These are phyloP conservation scores for Podaxis mareebaensis DNA, from an alignment of 768 basidiomycete species.

Conservation along the genomic window DNA sequence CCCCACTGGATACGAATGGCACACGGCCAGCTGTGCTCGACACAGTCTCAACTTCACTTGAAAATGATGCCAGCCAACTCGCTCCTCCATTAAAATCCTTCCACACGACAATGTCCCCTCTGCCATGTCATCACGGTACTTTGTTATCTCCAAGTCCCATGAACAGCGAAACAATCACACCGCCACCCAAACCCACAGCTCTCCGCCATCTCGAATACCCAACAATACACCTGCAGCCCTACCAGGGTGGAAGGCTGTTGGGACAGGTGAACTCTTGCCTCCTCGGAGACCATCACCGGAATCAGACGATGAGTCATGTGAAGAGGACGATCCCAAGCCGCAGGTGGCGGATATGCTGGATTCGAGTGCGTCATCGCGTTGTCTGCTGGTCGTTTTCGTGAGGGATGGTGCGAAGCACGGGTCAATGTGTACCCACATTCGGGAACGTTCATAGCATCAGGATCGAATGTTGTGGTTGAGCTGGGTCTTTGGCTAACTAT, in stretches of 20 bases:
- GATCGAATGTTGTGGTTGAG: conserved; percentile 58
- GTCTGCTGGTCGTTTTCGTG: conserved; percentile 42
- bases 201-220: conserved; percentile 27
- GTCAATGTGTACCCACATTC: conserved; percentile 62
- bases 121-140: conserved; percentile 25
- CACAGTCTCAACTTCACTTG: not conserved
- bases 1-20: conserved; percentile 2
- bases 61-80: conserved; percentile 17
- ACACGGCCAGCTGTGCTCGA: not conserved
- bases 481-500: conserved; percentile 55
- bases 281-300: conserved; percentile 47
- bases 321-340: conserved; percentile 57
- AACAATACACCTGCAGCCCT: conserved; percentile 26
- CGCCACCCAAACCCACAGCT: conserved; percentile 22
- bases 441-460: conserved; percentile 56
- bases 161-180: conserved; percentile 15
- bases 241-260: conserved; percentile 40
- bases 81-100: conserved; percentile 18
- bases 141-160: conserved; percentile 14
- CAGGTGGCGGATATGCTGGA: conserved; percentile 60
- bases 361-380: conserved; percentile 64
- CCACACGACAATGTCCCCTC: conserved; percentile 23
- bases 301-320: conserved; percentile 55
- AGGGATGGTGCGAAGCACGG: conserved; percentile 42
- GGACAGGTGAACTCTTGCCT: conserved; percentile 58